Evolutionary conservation across 768 basidiomycete genomes (phyloP), one percentile per base, ranked within the genome.

Genomic region (Cystobasidium onofrii): DNA sequence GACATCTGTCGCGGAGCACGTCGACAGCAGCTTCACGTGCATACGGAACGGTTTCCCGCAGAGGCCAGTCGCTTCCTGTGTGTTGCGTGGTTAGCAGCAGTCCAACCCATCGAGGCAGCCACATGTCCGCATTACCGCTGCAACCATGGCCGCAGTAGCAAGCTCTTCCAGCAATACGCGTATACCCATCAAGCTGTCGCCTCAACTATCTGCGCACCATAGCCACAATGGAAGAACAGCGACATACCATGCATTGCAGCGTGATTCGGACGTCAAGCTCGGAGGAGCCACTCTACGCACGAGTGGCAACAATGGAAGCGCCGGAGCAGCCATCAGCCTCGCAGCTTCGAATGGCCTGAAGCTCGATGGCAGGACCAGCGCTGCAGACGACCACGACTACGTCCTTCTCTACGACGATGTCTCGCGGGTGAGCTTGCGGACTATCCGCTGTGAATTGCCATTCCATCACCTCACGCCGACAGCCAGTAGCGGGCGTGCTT

Each of bases 341-440:
- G 46, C 46, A 50, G 46, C 46, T 50, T 15, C 46, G n/a, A n/a
- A 50, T 50, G 46, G 46, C n/a, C 10, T 20, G n/a, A 50, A 50
- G 46, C 46, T 50, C 46, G 46, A n/a, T 20, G 33, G 34, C 17
- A 41, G 25, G 20, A 64, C 17, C 33, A 64, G 17, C 15, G 33
- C 10, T 31, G 57, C 57, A 61, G 31, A 33, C 33, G 65, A 67
- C 13, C 65, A 46, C 25, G 65, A 67, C 27, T 67, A 50, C 25
- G 65, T 67, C 10, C 43, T 67, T 9, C 41, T 67, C 23, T 64
- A 64, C 33, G 63, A 64, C 33, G 63, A 64, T 17, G 63, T 23
- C 29, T 34, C 63, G 3, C 33, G 25, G 63, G 63, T 64, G 23
- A 33, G 60, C 60, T 17, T 12, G 25, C 25, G 23, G 31, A n/a